A percentile compares a stretch with the other conserved stretches of the same genome.
Evolutionary conservation across 352 stramenopile genomes (phyloP).

Genomic region (Pythium dissimile): DNA sequence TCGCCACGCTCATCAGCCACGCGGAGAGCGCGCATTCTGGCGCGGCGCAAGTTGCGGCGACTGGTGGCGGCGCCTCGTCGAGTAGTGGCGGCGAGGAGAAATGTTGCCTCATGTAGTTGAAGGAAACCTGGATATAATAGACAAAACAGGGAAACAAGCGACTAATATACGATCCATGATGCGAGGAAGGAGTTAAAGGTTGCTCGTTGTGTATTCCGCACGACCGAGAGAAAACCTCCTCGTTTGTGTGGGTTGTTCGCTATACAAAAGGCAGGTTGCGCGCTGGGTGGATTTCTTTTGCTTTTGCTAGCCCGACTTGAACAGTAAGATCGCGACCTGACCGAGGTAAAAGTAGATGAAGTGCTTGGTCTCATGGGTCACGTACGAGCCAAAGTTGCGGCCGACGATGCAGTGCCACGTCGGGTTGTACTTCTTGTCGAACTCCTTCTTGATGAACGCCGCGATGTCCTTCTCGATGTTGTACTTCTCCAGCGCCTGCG

Average conservation of each 20-base stretch:
- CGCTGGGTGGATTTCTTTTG: too few species aligned
- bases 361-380: constrained; percentile 93
- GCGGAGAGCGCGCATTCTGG: constrained; percentile 44
- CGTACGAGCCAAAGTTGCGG: constrained; percentile 93
- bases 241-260: neutral
- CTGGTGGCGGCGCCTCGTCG: neutral
- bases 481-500: constrained; percentile 98
- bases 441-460: constrained; percentile 92
- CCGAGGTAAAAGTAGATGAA: constrained; percentile 97
- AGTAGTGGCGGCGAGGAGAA: constrained; percentile 38
- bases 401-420: constrained; percentile 95
- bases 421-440: constrained; percentile 92
- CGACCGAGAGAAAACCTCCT: too few species aligned
- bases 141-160: neutral
- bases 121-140: neutral
- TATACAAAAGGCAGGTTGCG: neutral
- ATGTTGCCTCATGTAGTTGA: constrained; percentile 49
- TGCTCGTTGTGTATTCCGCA: too few species aligned
- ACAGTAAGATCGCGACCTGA: constrained; percentile 91
- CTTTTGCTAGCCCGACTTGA: constrained; percentile 92
- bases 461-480: constrained; percentile 98
- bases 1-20: constrained; percentile 58
- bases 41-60: constrained; percentile 12
- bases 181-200: too few species aligned
- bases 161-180: too few species aligned